Percentiles rank a stretch among this genome's conserved stretches.
phyloP scores from a whole-genome alignment of 306 rosid species.

The Cercis canadensis region DNA sequence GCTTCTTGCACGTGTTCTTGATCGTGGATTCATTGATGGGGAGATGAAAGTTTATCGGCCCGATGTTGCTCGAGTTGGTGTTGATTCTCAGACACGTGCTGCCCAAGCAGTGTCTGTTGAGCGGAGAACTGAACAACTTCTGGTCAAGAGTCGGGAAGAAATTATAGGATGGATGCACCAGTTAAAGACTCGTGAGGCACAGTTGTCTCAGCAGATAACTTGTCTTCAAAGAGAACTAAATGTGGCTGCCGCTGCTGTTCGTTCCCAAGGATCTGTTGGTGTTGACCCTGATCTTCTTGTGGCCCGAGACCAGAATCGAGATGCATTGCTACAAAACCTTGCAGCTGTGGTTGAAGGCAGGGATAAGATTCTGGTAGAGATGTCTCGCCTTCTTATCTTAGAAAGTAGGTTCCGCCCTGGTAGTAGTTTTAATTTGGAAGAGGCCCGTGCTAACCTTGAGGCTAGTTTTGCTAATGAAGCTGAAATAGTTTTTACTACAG shows the following conservation, averaged over 20 bases:
- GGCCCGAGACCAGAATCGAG: slow-evolving; percentile 91
- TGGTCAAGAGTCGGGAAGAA: slow-evolving; percentile 84
- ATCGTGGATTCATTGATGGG: slow-evolving; percentile 96
- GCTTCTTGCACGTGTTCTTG: slow-evolving; percentile 98
- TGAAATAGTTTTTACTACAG: slow-evolving; percentile 95
- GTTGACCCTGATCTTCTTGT: slow-evolving; percentile 93
- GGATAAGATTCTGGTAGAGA: slow-evolving; percentile 90
- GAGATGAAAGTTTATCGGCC: slow-evolving; percentile 99
- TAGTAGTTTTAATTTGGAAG: slow-evolving; percentile 86
- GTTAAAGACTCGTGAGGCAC: slow-evolving; percentile 78
- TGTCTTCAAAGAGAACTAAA: slow-evolving; percentile 88
- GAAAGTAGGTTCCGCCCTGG: slow-evolving; percentile 90
- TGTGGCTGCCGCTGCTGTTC: slow-evolving; percentile 85
- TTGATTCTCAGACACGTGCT: slow-evolving; percentile 98
- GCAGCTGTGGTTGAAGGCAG: slow-evolving; percentile 93
- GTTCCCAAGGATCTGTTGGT: slow-evolving; percentile 97
- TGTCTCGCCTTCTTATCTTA: slow-evolving; percentile 87
- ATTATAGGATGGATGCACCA: slow-evolving; percentile 92
- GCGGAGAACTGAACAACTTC: slow-evolving; percentile 97
- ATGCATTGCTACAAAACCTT: slow-evolving; percentile 82
- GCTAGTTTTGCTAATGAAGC: slow-evolving; percentile 99
- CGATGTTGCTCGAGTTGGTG: slow-evolving; percentile 98
- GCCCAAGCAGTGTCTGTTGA: slow-evolving; percentile 99
- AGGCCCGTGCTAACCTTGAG: slow-evolving; percentile 95
- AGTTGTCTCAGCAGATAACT: slow-evolving; percentile 72